A percentile compares a stretch with the other conserved stretches of the same genome.
phyloP scores from a whole-genome alignment of 495 filamentous ascomycete genomes.

The Aspergillus biplanus region DNA sequence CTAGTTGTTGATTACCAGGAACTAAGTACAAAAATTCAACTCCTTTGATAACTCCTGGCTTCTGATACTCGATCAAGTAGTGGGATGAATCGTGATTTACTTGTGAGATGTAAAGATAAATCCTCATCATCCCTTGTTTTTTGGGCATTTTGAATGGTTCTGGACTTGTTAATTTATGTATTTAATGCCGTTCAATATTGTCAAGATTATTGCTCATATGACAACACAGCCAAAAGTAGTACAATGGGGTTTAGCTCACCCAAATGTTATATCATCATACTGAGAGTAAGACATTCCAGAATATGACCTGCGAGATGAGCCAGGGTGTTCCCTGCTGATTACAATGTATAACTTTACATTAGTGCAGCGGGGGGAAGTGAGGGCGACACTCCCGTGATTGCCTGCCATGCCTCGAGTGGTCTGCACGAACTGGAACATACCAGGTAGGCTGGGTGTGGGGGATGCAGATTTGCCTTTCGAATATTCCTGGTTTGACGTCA shows the following conservation, averaged over 20 bases:
- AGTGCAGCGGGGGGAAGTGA: constrained; percentile 43
- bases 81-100: no score
- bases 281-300: constrained; percentile 32
- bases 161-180: no score
- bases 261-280: constrained; percentile 3
- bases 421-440: constrained; percentile 1
- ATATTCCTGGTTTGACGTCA: neutral
- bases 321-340: constrained; percentile 27
- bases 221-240: neutral
- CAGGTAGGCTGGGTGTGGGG: neutral
- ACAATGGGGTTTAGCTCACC: neutral
- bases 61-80: no score
- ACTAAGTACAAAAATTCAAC: no score
- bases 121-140: no score
- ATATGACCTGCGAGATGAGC: constrained; percentile 26
- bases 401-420: constrained; percentile 24
- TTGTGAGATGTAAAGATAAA: no score
- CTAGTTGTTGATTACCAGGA: neutral
- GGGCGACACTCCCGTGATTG: constrained; percentile 32
- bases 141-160: no score
- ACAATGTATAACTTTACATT: constrained; percentile 32
- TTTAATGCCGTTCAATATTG: neutral
- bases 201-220: neutral
- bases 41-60: no score
- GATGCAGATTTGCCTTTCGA: neutral